Evolutionary conservation across 495 filamentous ascomycete genomes (phyloP).

Genomic region (Penicillium salamii): DNA sequence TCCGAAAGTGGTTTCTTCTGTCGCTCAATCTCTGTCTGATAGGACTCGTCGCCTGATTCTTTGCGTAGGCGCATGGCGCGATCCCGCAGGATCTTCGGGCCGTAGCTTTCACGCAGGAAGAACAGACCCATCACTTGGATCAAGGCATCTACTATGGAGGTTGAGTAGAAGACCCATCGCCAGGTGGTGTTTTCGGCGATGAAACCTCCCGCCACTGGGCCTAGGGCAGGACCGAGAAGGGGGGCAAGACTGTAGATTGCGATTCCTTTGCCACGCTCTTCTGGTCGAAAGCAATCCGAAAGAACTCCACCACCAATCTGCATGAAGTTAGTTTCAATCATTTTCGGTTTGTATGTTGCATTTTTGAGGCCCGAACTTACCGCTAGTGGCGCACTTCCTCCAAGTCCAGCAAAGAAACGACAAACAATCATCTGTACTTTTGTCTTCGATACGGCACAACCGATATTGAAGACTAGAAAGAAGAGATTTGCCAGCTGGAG

Average conservation of each 20-base stretch:
- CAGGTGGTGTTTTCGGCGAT: slow-evolving; percentile 67
- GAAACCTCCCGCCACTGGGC: slow-evolving; percentile 63
- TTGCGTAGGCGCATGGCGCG: slow-evolving; percentile 57
- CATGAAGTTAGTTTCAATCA: slow-evolving; percentile 1
- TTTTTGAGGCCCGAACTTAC: slow-evolving; percentile 26
- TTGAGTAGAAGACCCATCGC: slow-evolving; percentile 68
- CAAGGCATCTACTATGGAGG: slow-evolving; percentile 58
- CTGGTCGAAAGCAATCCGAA: slow-evolving; percentile 58
- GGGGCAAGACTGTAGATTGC: slow-evolving; percentile 64
- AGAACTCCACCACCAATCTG: slow-evolving; percentile 60
- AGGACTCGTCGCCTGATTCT: slow-evolving; percentile 59
- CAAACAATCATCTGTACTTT: slow-evolving; percentile 53
- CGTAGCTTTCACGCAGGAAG: slow-evolving; percentile 70
- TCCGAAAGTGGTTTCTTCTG: slow-evolving; percentile 42
- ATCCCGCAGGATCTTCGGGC: slow-evolving; percentile 55
- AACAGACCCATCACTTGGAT: slow-evolving; percentile 65
- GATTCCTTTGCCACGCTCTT: slow-evolving; percentile 64
- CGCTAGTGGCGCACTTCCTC: slow-evolving; percentile 52
- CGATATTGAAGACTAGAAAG: slow-evolving; percentile 61
- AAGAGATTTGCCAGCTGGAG: slow-evolving; percentile 61
- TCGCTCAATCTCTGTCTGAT: slow-evolving; percentile 63
- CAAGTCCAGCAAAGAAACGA: slow-evolving; percentile 57
- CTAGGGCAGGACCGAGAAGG: slow-evolving; percentile 63
- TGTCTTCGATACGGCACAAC: slow-evolving; percentile 50
- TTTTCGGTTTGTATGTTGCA: neutral